phyloP scores from a whole-genome alignment of 164 flowering plant genomes.

The Tetrastigma voinierianum region DNA sequence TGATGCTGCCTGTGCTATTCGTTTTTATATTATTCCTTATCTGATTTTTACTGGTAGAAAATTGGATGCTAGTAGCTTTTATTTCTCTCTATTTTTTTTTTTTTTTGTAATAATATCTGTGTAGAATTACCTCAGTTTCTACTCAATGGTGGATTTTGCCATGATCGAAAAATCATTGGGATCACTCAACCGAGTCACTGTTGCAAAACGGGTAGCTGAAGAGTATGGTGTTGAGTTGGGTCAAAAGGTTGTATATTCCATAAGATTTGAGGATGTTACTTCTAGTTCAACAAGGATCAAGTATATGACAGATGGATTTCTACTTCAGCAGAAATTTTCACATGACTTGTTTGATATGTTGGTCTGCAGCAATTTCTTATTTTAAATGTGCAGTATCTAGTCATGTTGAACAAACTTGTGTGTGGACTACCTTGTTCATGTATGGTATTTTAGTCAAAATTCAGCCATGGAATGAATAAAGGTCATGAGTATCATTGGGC shows the following conservation, averaged over 20 bases:
- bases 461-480: neutral
- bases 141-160: conserved; percentile 67
- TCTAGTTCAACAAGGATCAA: conserved; percentile 79
- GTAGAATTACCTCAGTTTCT: conserved; percentile 91
- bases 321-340: conserved; percentile 55
- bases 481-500: neutral
- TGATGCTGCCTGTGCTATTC: neutral
- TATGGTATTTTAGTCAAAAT: no score
- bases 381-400: no score
- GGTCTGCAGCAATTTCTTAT: neutral
- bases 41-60: neutral
- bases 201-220: conserved; percentile 95
- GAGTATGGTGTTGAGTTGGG: conserved; percentile 88
- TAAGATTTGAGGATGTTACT: conserved; percentile 89
- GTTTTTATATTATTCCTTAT: neutral
- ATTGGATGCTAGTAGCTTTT: neutral
- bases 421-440: no score
- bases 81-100: neutral
- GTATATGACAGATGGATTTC: conserved; percentile 94
- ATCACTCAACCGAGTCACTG: conserved; percentile 91
- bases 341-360: neutral
- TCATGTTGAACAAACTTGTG: neutral
- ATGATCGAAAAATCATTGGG: conserved; percentile 65
- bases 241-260: conserved; percentile 87
- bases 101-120: conserved; percentile 7